Conservation (phyloP, 495 filamentous ascomycete genomes). For the Oidiodendron maius region DNA sequence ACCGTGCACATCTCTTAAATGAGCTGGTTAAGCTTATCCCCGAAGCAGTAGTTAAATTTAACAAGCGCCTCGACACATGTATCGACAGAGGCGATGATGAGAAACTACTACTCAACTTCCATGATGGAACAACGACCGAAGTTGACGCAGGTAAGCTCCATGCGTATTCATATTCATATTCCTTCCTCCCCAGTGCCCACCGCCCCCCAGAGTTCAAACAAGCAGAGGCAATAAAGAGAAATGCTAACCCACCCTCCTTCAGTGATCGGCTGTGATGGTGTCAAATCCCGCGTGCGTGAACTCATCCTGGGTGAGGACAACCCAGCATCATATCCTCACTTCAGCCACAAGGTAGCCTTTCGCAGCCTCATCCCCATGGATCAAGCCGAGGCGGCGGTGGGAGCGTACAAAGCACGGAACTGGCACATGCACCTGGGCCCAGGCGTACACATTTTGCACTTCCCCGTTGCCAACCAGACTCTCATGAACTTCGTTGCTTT, state of each 20-base stretch:
- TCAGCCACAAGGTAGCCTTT: constrained; percentile 40
- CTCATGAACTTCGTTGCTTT: constrained; percentile 46
- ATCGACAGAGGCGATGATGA: constrained; percentile 25
- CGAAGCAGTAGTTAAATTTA: constrained; percentile 16
- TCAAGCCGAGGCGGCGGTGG: constrained; percentile 31
- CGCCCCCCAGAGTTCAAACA: no score
- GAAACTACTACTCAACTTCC: constrained; percentile 26
- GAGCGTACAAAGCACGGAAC: constrained; percentile 32
- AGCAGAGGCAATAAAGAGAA: not conserved
- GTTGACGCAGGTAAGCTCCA: constrained; percentile 43
- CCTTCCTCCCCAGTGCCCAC: no score
- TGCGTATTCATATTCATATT: no score
- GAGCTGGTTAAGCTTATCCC: constrained; percentile 46
- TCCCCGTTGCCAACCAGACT: constrained; percentile 32
- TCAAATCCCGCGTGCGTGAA: constrained; percentile 40
- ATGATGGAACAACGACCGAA: constrained; percentile 38
- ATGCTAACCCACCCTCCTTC: no score
- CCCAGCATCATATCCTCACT: constrained; percentile 33
- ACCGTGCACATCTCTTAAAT: constrained; percentile 48
- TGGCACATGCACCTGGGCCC: constrained; percentile 39
- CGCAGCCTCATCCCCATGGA: constrained; percentile 44
- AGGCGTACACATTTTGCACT: constrained; percentile 37
- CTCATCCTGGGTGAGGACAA: constrained; percentile 29
- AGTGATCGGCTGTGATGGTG: constrained; percentile 53
- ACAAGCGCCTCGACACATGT: constrained; percentile 20